These are phyloP conservation scores for Boletus subcaerulescens DNA, from an alignment of 768 basidiomycete genomes.

Conservation along the genomic window DNA sequence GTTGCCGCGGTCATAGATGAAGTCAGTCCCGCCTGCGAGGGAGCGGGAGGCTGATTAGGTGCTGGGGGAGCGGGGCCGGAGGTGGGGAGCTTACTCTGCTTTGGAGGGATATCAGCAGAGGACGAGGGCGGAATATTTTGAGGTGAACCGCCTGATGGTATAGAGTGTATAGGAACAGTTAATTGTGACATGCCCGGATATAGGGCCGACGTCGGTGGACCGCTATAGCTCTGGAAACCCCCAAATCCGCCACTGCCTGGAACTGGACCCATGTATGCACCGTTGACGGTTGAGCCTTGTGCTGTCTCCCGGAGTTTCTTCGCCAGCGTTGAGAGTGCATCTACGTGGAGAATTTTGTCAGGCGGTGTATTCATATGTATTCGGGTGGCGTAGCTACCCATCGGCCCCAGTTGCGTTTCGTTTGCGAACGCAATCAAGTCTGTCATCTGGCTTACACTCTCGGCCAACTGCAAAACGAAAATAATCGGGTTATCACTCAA, in stretches of 20 bases:
- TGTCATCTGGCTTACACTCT: conserved; percentile 77
- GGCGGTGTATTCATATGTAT: conserved; percentile 23
- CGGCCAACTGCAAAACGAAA: conserved; percentile 54
- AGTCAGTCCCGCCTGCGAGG: conserved; percentile 40
- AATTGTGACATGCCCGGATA: conserved; percentile 44
- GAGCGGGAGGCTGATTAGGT: conserved; percentile 38
- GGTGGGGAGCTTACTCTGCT: conserved; percentile 60
- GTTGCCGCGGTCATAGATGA: conserved; percentile 46
- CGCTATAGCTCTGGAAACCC: conserved; percentile 23
- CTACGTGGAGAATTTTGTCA: conserved; percentile 32
- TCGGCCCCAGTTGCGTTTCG: conserved; percentile 54
- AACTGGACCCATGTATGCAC: conserved; percentile 17
- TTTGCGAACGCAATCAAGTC: conserved; percentile 69
- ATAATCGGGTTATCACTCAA: conserved; percentile 1
- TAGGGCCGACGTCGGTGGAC: conserved; percentile 41
- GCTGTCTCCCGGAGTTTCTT: conserved; percentile 36
- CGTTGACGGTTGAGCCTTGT: conserved; percentile 14
- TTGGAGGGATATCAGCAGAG: conserved; percentile 56
- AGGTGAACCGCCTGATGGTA: conserved; percentile 42
- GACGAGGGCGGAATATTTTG: conserved; percentile 44
- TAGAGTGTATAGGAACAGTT: conserved; percentile 43
- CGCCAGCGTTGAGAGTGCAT: conserved; percentile 42
- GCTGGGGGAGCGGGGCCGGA: conserved; percentile 39
- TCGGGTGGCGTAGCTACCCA: conserved; percentile 49
- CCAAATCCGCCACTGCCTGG: conserved; percentile 20